Evolutionary conservation across 495 filamentous ascomycete genomes (phyloP), one percentile per base, ranked within the genome.

Genomic region (Xylaria telfairii): DNA sequence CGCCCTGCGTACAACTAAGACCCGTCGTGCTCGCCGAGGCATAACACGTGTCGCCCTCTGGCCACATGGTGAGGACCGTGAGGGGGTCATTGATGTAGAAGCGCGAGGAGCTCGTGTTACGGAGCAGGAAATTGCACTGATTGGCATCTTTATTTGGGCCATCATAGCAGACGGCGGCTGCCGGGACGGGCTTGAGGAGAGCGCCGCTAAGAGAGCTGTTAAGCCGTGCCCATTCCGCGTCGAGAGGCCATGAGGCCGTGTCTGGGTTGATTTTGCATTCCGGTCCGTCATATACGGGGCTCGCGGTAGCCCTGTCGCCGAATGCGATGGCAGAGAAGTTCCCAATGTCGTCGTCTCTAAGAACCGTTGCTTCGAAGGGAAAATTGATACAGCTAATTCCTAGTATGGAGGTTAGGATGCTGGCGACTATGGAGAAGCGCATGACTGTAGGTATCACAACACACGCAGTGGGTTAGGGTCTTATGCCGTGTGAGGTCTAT

Each of bases 81-180:
- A 80, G 66, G 17, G 82, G 82, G 30, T 82, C 72, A n/a, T 82
- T 74, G 24, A 81, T 68, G 61, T 80, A 81, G 34, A 79, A 80
- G 28, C 76, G 73, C 7, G 66, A 78, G 59, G 75, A 61, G 39
- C 65, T 57, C 67, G 75, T 26, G 68, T 77, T 73, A 60, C 68
- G 42, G 34, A 71, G 8, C 47, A 77, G 26, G 70, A 68, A 80
- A 1, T 74, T 71, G 71, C 87, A 90, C 57, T 80, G 74, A 0
- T 75, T 72, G 2, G 75, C 74, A 71, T 88, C 80, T 62, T 86
- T 85, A 15, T 79, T 71, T 0, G 81, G 78, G 46, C 81, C 82
- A 9, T 79, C 81, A 56, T 89, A 89, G 68, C 88, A 90, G 8
- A 83, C 83, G 1, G 85, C 79, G 2, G 82, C 87, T 1, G 84